phyloP scores from a whole-genome alignment of 2,329 filamentous ascomycete genomes.

The Sclerotinia borealis region DNA sequence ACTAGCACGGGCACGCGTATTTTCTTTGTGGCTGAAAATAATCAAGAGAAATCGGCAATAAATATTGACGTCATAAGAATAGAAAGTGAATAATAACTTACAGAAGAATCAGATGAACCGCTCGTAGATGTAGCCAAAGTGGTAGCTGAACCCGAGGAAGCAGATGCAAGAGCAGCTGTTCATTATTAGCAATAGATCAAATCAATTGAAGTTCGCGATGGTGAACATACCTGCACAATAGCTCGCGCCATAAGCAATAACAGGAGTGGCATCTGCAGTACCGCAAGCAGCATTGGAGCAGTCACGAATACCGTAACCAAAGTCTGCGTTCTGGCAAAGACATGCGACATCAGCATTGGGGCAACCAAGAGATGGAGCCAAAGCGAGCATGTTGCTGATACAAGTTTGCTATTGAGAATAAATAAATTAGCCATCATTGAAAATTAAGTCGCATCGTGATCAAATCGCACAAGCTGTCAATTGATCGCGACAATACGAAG shows the following conservation, averaged over 20 bases:
- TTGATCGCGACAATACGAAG: neutral
- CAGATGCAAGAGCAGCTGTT: neutral
- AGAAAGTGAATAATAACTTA: neutral
- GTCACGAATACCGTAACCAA: conserved; percentile 42
- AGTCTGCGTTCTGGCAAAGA: conserved; percentile 40
- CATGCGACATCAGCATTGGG: conserved; percentile 33
- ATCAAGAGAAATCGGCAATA: neutral
- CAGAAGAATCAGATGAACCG: conserved; percentile 3
- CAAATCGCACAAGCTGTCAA: neutral
- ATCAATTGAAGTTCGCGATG: neutral
- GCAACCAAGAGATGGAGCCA: conserved; percentile 39
- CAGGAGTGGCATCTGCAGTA: conserved; percentile 22
- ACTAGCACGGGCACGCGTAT: neutral
- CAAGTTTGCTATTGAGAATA: conserved; percentile 32
- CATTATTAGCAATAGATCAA: neutral
- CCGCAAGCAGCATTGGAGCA: conserved; percentile 40
- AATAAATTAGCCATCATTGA: conserved; percentile 18
- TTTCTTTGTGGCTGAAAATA: neutral
- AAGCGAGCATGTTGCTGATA: conserved; percentile 40
- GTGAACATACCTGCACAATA: conserved; percentile 27
- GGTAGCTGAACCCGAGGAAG: conserved; percentile 11
- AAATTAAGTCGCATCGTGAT: neutral
- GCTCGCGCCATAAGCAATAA: conserved; percentile 27
- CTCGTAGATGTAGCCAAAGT: conserved; percentile 11
- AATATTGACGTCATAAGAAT: neutral